Evolutionary conservation across 1,284 basidiomycete genomes (phyloP), one percentile per base, ranked within the genome.

Genomic region (Marasmius oreades): DNA sequence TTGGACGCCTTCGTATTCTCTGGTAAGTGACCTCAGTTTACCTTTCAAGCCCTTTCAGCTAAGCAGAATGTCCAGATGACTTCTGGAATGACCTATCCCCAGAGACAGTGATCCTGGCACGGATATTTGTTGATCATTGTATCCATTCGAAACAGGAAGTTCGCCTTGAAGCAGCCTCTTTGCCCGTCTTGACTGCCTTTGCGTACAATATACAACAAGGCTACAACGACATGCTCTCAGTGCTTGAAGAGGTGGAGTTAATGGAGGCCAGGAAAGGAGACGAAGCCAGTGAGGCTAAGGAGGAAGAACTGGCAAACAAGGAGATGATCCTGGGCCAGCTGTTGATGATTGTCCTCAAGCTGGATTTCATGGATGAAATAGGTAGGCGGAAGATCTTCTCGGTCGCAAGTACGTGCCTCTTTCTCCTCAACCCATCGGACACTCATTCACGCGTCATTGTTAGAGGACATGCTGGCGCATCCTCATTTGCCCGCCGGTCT

Each of bases 361-460:
- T 95, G 45, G 96, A 98, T 71, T 98, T 95, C 64, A 87, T 86
- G 28, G 97, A 99, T 72, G 95, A 99, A 71, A 94, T 95, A 65
- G 95, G 97, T 8, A 73, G 96, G 57, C 77, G 95, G 58, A 95
- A 94, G 73, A 92, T 97, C 79, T 96, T 96, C 66, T 81, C 85
- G 55, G 84, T 96, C 37, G 85, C 94, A 60, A 84, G 92, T 88
- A 66, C 72, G 88, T 84, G 18, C 20, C n/a, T 18, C 14, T 36
- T 44, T 51, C 8, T 24, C 16, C 42, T 20, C 51, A 18, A 20
- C 10, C 12, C 24, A 18, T 55, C 14, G 10, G 22, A 45, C 48
- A 31, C 52, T 57, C 3, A 52, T 28, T 12, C 31, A 28, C 18
- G 36, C 46, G 46, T 46, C 42, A 39, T 26, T 48, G 48, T 48